Evolutionary conservation across 192 early-diverging fungal species (phyloP), one percentile per base, ranked within the genome.

Genomic region (Entomortierella parvispora): DNA sequence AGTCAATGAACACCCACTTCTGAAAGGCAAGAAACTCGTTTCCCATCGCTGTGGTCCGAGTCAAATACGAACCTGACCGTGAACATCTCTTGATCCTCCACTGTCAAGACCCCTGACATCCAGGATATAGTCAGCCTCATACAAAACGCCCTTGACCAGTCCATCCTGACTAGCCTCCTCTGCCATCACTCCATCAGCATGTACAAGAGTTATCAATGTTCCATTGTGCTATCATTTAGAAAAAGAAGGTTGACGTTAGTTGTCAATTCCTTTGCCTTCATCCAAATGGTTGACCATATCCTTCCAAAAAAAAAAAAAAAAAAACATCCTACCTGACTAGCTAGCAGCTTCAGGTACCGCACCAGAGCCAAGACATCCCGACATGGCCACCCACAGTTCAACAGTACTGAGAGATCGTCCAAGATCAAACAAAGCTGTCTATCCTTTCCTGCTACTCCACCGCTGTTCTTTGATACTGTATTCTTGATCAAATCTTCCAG

Each of bases 81-180:
- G 86, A 6, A 89, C 83, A 55, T 89, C 87, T 44, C 81, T 84
- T 54, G 84, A 82, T 37, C 82, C 72, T 33, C 87, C 87, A 46
- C 85, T 84, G 51, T 74, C 74, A 6, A 89, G 71, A 3, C 79
- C 79, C 26, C 82, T 69, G 18, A 85, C 82, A 46, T 83, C 79
- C 25, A 89, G 58, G 2, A 87, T 77, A 58, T 85, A 60, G 23
- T 89, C 82, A 0, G 84, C 78, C 31, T 70, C 62, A 28, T 81
- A 81, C 31, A 85, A 58, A 22, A 87, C 63, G 15, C 80, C 81
- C 26, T 82, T 85, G 4, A 86, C 81, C 50, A 88, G 82, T 15
- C 69, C 75, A 69, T 87, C 82, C 51, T 83, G 79, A 20, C 62
- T 69, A 11, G 50, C 58, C 54, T 85, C 83, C 29, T 85, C 82